Conservation (phyloP, 2,329 filamentous ascomycete species). For the Claviceps fusiformis region DNA sequence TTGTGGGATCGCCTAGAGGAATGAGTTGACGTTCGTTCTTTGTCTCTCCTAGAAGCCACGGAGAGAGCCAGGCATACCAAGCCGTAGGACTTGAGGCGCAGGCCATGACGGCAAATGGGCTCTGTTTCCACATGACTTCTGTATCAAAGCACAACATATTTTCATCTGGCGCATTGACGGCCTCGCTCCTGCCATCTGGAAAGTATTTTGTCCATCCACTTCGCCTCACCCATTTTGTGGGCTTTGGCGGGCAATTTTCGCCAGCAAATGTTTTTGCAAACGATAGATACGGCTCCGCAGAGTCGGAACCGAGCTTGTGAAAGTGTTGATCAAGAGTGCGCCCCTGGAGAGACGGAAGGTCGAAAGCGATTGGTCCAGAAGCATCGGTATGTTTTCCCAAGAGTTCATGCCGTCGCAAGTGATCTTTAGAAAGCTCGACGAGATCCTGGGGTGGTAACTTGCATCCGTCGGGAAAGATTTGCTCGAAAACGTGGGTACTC, state of each 20-base stretch:
- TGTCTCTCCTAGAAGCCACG: slow-evolving; percentile 80
- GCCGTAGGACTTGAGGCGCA: slow-evolving; percentile 79
- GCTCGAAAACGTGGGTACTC: slow-evolving; percentile 66
- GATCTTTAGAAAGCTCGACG: slow-evolving; percentile 66
- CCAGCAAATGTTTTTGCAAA: slow-evolving; percentile 62
- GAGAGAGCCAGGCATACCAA: slow-evolving; percentile 97
- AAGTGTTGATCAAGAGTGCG: slow-evolving; percentile 87
- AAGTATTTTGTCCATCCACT: slow-evolving; percentile 96
- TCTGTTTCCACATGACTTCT: slow-evolving; percentile 92
- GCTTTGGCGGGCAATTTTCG: slow-evolving; percentile 43
- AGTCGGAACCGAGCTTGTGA: slow-evolving; percentile 70
- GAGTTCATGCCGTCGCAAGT: slow-evolving; percentile 73
- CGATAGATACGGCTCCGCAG: slow-evolving; percentile 69
- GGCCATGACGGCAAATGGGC: slow-evolving; percentile 88
- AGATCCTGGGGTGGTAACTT: slow-evolving; percentile 54
- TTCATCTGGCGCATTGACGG: slow-evolving; percentile 65
- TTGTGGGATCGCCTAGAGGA: slow-evolving; percentile 64
- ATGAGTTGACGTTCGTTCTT: slow-evolving; percentile 67
- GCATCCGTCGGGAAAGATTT: slow-evolving; percentile 56
- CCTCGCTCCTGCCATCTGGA: slow-evolving; percentile 54
- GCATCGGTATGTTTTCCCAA: slow-evolving; percentile 81
- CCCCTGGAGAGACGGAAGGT: slow-evolving; percentile 70
- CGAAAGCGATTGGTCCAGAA: slow-evolving; percentile 64
- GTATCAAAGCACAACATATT: slow-evolving; percentile 84
- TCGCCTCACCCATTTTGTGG: slow-evolving; percentile 57